These are phyloP conservation scores for Seminavis robusta DNA, from an alignment of 108 stramenopile genomes.

Conservation along the genomic window DNA sequence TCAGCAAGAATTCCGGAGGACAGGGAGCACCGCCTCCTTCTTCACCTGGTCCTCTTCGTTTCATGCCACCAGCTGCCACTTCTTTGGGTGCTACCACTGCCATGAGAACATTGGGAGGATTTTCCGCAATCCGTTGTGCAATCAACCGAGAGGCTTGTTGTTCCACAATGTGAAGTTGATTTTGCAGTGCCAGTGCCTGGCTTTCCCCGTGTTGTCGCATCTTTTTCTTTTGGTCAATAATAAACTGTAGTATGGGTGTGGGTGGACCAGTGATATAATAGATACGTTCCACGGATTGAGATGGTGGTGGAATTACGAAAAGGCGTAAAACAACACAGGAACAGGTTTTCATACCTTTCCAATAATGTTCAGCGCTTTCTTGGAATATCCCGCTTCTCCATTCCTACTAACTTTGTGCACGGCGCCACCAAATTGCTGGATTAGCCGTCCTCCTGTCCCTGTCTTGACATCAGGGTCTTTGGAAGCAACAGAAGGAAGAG, in stretches of 20 bases:
- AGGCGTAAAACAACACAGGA: too few species aligned
- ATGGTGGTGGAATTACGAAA: too few species aligned
- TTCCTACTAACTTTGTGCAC: conserved; percentile 7
- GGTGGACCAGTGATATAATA: too few species aligned
- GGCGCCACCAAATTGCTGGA: conserved; percentile 35
- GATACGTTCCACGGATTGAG: too few species aligned
- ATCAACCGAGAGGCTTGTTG: conserved; percentile 62
- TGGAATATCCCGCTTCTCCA: too few species aligned
- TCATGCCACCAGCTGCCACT: conserved; percentile 39
- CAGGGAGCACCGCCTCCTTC: conserved; percentile 89
- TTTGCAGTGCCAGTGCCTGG: conserved; percentile 34
- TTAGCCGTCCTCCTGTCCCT: conserved; percentile 17
- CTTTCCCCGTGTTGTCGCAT: conserved; percentile 6
- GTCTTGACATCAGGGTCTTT: too few species aligned
- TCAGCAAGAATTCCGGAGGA: conserved; percentile 75
- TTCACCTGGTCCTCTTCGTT: conserved; percentile 48
- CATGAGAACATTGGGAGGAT: conserved; percentile 86
- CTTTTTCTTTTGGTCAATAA: conserved; percentile 31
- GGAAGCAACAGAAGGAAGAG: too few species aligned
- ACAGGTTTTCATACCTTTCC: conserved; percentile 18
- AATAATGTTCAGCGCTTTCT: conserved; percentile 16
- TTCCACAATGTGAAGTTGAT: conserved; percentile 52
- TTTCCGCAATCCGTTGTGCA: conserved; percentile 47
- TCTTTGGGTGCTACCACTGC: conserved; percentile 66
- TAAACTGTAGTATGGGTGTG: conserved; percentile 15